A percentile compares a stretch with the other conserved stretches of the same genome.
Conservation (phyloP, 495 filamentous ascomycete species). For the Hypoxylon fuscum region DNA sequence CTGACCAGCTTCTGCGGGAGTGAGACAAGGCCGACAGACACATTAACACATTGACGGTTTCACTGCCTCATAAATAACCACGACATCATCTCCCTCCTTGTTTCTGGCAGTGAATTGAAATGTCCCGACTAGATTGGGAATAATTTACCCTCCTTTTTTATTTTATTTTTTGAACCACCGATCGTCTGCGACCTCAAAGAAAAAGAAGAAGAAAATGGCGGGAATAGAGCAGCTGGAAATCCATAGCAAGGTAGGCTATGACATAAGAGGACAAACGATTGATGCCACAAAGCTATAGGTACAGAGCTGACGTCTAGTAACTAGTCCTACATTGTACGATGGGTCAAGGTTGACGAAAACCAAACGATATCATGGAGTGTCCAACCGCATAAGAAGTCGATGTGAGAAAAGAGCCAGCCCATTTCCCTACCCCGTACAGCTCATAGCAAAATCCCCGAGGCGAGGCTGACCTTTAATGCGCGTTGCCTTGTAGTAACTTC, state of each 20-base stretch:
- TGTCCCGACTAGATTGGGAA: slow-evolving; percentile 5
- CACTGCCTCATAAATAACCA: slow-evolving; percentile 1
- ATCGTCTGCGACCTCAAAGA: slow-evolving; percentile 19
- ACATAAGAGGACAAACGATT: not conserved
- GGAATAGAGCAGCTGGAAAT: slow-evolving; percentile 98
- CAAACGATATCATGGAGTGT: slow-evolving; percentile 98
- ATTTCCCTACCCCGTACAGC: not conserved
- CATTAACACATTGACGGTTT: slow-evolving; percentile 6
- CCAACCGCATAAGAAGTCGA: slow-evolving; percentile 95
- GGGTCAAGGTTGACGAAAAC: slow-evolving; percentile 87
- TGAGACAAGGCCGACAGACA: slow-evolving; percentile 8
- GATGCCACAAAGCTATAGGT: not conserved
- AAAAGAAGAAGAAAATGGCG: too few relatives aligned
- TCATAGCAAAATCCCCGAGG: not conserved
- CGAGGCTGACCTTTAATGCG: slow-evolving; percentile 16
- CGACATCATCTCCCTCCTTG: not conserved
- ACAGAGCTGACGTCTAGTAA: slow-evolving; percentile 15
- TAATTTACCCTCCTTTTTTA: slow-evolving; percentile 1
- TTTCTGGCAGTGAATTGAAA: slow-evolving; percentile 14
- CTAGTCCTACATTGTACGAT: slow-evolving; percentile 96
- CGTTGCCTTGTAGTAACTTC: slow-evolving; percentile 76
- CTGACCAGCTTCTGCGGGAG: not conserved
- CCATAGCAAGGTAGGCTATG: slow-evolving; percentile 84
- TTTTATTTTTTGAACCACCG: too few relatives aligned
- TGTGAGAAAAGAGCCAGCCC: slow-evolving; percentile 61